phyloP scores from a whole-genome alignment of 176 grass and related monocot species.

The Zoysia pacifica region DNA sequence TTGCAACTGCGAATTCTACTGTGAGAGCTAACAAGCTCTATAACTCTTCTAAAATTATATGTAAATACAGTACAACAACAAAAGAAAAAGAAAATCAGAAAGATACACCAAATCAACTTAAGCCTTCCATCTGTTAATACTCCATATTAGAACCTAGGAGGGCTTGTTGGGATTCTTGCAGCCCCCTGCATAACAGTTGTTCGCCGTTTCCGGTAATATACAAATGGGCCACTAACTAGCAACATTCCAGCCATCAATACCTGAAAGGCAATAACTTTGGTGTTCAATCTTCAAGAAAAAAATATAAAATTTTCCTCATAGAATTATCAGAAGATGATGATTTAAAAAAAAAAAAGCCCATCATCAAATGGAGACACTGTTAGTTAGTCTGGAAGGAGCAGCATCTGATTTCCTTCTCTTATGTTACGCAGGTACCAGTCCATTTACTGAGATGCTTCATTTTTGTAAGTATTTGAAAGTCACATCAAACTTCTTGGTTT shows the following conservation, averaged over 20 bases:
- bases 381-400: neutral
- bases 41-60: constrained; percentile 30
- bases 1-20: constrained; percentile 42
- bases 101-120: constrained; percentile 20
- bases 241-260: constrained; percentile 80
- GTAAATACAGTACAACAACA: constrained; percentile 33
- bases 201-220: constrained; percentile 68
- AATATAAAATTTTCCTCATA: neutral
- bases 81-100: constrained; percentile 10
- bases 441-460: neutral
- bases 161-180: constrained; percentile 66
- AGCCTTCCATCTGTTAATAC: neutral
- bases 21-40: constrained; percentile 26
- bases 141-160: constrained; percentile 68
- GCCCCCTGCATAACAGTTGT: constrained; percentile 56
- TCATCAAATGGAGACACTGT: neutral
- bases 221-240: constrained; percentile 73
- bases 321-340: neutral
- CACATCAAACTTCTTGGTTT: neutral
- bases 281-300: neutral
- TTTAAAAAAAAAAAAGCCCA: constrained; percentile 10
- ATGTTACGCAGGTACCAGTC: neutral
- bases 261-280: constrained; percentile 43
- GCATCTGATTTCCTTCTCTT: neutral
- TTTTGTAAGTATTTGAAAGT: no score